Conservation (phyloP, 208 protist genomes). For the Hexamita inflata region DNA sequence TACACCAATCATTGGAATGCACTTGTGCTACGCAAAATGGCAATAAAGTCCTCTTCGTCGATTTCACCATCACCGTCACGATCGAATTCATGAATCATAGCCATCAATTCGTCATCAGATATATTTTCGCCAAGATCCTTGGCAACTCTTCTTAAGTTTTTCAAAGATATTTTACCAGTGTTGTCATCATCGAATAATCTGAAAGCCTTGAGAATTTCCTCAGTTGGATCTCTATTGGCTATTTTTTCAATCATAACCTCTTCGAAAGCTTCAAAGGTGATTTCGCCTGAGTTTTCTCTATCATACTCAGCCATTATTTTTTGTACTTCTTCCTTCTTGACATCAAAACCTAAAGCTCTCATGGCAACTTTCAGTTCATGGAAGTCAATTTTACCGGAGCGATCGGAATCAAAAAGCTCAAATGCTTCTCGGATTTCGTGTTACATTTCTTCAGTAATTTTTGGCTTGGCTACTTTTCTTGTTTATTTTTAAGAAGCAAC, state of each 20-base stretch:
- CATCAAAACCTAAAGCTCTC: conserved; percentile 92
- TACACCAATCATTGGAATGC: conserved; percentile 11
- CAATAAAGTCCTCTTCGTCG: conserved; percentile 72
- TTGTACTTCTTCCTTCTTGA: conserved; percentile 72
- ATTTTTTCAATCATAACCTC: conserved; percentile 70
- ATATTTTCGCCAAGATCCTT: conserved; percentile 77
- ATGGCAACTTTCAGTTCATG: conserved; percentile 97
- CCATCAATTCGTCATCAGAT: conserved; percentile 80
- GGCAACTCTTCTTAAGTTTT: conserved; percentile 77
- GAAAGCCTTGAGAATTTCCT: conserved; percentile 64
- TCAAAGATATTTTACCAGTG: conserved; percentile 67
- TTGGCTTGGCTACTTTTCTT: too few species aligned
- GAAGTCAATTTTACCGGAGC: conserved; percentile 76
- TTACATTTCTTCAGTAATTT: conserved; percentile 87
- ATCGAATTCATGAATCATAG: conserved; percentile 79
- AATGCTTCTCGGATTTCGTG: conserved; percentile 96
- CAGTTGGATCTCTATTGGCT: conserved; percentile 54
- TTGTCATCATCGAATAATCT: conserved; percentile 62
- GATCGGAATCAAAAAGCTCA: conserved; percentile 88
- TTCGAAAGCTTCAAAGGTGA: conserved; percentile 62
- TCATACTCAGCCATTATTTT: conserved; percentile 64
- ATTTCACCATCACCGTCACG: conserved; percentile 72
- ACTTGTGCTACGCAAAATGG: conserved; percentile 62
- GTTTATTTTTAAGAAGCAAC: too few species aligned
- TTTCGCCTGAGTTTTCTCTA: conserved; percentile 56